phyloP scores from a whole-genome alignment of 2,329 filamentous ascomycete species.

The Penicillium brevicompactum region DNA sequence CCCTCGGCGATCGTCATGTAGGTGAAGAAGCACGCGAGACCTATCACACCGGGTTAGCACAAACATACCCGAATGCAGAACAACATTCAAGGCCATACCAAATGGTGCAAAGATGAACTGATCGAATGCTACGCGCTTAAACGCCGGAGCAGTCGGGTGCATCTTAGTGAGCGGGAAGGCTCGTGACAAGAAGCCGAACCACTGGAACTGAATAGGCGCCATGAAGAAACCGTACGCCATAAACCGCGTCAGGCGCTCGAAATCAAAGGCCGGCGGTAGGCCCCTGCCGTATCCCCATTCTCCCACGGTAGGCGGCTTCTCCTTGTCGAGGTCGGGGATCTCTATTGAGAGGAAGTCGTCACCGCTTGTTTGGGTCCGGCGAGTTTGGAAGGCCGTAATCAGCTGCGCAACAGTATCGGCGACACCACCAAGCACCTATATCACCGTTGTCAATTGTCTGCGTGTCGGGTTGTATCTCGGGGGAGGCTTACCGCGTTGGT shows the following conservation, averaged over 20 bases:
- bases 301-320: conserved; percentile 66
- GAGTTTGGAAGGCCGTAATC: conserved; percentile 72
- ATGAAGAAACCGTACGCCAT: conserved; percentile 98
- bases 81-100: conserved; percentile 53
- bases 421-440: conserved; percentile 79
- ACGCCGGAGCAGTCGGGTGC: conserved; percentile 70
- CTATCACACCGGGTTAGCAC: conserved; percentile 36
- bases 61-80: not conserved
- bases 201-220: conserved; percentile 92
- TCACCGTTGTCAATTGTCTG: conserved; percentile 13
- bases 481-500: conserved; percentile 75
- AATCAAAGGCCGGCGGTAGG: conserved; percentile 85
- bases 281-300: conserved; percentile 67
- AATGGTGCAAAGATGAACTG: conserved; percentile 92
- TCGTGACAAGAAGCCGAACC: conserved; percentile 83
- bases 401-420: conserved; percentile 95
- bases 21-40: conserved; percentile 86
- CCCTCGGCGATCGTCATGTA: conserved; percentile 97
- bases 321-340: conserved; percentile 82
- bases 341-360: conserved; percentile 80
- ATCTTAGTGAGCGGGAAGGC: conserved; percentile 83
- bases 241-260: conserved; percentile 89
- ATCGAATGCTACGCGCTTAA: conserved; percentile 90
- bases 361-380: conserved; percentile 61
- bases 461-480: not conserved